Base-by-base conservation (phyloP, 257 asterid species). In the Apocynum venetum region DNA sequence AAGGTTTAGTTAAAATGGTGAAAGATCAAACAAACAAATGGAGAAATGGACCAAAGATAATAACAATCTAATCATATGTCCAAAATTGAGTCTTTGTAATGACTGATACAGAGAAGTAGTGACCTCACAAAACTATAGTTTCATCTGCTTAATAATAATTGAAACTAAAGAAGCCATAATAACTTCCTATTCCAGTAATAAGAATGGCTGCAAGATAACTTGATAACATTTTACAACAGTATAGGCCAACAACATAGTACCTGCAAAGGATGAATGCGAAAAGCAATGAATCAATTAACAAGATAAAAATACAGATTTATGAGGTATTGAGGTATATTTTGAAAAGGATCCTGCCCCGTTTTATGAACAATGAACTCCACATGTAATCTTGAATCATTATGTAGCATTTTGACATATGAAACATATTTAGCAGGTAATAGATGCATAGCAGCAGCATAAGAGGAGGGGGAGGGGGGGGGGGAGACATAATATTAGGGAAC, bases 141-240 rank as follows among this genome's bases (percentile, higher is more conserved):
- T 71, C 10, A 25, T 70, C 41, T 70, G 56, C 61, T 48, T 25
- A 9, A 72, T 35, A 72, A 48, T 48, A 56, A 57, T 49, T 13
- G 41, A 49, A 52, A 49, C 60, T 4, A 49, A 12, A 72, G 44
- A 25, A 49, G 61, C 11, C 44, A 72, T 36, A 49, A 67, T 68
- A 72, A 49, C 76, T 49, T 17, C 4, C 59, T 49, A 36, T 17
- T 72, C 25, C 13, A 68, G n/a, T 19, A 51, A 52, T 31, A 72
- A 48, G 61, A 31, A 72, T 5, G 31, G 25, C 63, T 25, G 44
- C 76, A 2, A 49, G 46, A 48, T 19, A 72, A 72, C 76, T 72
- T 14, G 76, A 72, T 31, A 71, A 38, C 61, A 72, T 47, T 11
- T 25, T 51, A 49, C 76, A 31, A 72, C 76, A 49, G 59, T 12